phyloP scores from a whole-genome alignment of 228 moss, liverwort and hornwort genomes.

The Sphagnum magellanicum region DNA sequence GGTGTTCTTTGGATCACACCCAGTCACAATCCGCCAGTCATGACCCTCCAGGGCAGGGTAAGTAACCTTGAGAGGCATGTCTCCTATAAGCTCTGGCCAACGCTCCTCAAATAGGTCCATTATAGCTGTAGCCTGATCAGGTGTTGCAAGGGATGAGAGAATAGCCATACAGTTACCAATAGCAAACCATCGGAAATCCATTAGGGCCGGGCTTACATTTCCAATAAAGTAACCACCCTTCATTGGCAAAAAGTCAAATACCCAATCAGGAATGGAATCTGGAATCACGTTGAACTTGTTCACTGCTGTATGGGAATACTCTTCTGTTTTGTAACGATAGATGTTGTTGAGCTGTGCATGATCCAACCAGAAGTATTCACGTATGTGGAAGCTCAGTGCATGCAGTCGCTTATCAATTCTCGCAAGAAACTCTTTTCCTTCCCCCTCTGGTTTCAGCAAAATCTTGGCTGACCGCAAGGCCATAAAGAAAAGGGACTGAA shows the following conservation, averaged over 20 bases:
- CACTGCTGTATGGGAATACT: background rate
- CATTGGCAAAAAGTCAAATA: constrained; percentile 3
- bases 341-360: constrained; percentile 25
- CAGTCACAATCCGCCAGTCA: background rate
- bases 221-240: constrained; percentile 1
- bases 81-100: background rate
- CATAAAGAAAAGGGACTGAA: constrained; percentile 34
- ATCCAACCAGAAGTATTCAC: constrained; percentile 21
- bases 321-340: constrained; percentile 14
- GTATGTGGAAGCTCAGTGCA: constrained; percentile 22
- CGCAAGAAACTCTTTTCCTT: constrained; percentile 3
- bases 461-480: constrained; percentile 1
- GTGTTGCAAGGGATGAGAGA: constrained; percentile 1
- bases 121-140: background rate
- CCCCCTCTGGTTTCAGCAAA: constrained; percentile 19
- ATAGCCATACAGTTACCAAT: constrained; percentile 86
- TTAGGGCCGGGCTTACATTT: constrained; percentile 8
- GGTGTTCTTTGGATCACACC: constrained; percentile 2
- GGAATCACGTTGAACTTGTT: constrained; percentile 1
- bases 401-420: constrained; percentile 13
- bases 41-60: constrained; percentile 1
- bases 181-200: constrained; percentile 1
- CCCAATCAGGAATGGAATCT: constrained; percentile 1
- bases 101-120: background rate
- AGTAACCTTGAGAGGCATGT: constrained; percentile 1